Evolutionary conservation across 441 rosid genomes (phyloP).

Genomic region (Bruguiera hainesii): DNA sequence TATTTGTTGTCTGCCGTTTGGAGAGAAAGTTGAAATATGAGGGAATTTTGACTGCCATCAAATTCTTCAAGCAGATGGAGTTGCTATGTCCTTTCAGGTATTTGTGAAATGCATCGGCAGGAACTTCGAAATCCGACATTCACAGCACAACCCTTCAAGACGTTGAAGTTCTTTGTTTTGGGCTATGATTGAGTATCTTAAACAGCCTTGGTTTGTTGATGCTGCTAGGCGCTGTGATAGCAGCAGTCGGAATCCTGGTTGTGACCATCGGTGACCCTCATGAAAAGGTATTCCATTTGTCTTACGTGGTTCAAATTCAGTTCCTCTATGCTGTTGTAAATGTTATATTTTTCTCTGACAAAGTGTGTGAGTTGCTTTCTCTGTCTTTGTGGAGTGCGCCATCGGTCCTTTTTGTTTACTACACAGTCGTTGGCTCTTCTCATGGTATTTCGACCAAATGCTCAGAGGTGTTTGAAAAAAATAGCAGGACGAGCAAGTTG

Average conservation of each 20-base stretch:
- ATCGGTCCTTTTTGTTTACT: no score
- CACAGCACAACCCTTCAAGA: slow-evolving; percentile 69
- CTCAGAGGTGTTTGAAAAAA: slow-evolving; percentile 66
- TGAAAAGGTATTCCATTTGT: slow-evolving; percentile 54
- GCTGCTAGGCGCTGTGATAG: slow-evolving; percentile 47
- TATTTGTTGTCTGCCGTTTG: neutral
- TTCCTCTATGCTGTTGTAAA: neutral
- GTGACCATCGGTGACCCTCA: slow-evolving; percentile 79
- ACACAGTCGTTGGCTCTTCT: no score
- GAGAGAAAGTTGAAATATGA: neutral
- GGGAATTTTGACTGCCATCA: neutral
- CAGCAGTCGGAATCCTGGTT: slow-evolving; percentile 49
- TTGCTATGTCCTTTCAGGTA: slow-evolving; percentile 40
- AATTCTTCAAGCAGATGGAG: slow-evolving; percentile 16
- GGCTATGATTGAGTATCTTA: slow-evolving; percentile 57
- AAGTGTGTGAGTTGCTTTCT: neutral
- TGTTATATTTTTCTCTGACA: neutral
- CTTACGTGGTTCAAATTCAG: neutral
- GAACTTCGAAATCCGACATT: slow-evolving; percentile 74
- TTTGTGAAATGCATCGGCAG: slow-evolving; percentile 52
- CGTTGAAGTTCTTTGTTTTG: slow-evolving; percentile 56
- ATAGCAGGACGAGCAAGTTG: slow-evolving; percentile 64
- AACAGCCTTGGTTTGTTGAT: slow-evolving; percentile 54
- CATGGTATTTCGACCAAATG: slow-evolving; percentile 29
- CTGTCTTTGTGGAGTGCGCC: no score